A percentile compares a stretch with the other conserved stretches of the same genome.
These are phyloP conservation scores for Luvunga scandens DNA, from an alignment of 345 rosid species.

Conservation along the genomic window DNA sequence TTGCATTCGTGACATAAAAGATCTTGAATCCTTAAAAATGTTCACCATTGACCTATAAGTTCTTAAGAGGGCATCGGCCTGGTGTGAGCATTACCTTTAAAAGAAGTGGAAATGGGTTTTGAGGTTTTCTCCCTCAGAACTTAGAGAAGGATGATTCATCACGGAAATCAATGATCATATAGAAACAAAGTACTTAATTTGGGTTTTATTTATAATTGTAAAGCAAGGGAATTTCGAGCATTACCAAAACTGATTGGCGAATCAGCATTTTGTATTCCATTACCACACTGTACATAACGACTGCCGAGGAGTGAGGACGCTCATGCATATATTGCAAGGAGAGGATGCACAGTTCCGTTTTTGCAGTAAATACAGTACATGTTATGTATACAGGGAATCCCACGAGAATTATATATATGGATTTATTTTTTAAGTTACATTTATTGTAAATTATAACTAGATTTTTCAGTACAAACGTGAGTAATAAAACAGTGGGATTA, in stretches of 20 bases:
- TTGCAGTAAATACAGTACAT: too few relatives aligned
- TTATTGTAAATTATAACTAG: too few relatives aligned
- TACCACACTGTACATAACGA: not conserved
- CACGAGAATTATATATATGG: too few relatives aligned
- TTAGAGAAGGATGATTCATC: conserved; percentile 13
- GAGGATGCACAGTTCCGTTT: not conserved
- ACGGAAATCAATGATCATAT: not conserved
- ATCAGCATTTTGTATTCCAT: not conserved
- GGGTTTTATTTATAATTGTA: not conserved
- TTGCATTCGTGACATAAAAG: conserved; percentile 9
- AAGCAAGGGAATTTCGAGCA: not conserved
- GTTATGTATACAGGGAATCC: too few relatives aligned
- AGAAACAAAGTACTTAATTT: not conserved
- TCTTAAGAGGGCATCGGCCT: conserved; percentile 4
- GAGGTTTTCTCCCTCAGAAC: conserved; percentile 22
- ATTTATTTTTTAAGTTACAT: too few relatives aligned
- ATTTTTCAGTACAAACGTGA: too few relatives aligned
- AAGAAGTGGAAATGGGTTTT: conserved; percentile 23
- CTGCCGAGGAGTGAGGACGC: not conserved
- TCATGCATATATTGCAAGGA: not conserved
- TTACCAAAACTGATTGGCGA: not conserved
- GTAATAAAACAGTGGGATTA: too few relatives aligned
- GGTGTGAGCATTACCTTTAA: conserved; percentile 10
- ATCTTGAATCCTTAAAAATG: conserved; percentile 10
- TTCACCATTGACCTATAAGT: not conserved